Evolutionary conservation across 148 eudicot genomes (phyloP).

Genomic region (Suaeda aralocaspica): DNA sequence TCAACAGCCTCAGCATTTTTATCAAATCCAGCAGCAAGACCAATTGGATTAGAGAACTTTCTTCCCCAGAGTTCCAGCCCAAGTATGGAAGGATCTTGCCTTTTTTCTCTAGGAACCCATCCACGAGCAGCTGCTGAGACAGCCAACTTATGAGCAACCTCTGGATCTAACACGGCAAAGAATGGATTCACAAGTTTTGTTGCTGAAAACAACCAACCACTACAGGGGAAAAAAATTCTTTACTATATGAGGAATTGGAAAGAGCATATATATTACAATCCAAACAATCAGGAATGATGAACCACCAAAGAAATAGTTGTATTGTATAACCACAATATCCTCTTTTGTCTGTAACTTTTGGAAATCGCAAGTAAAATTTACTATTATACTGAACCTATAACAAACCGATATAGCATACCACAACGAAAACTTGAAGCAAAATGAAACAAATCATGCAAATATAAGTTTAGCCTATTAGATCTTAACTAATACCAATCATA

Average conservation of each 20-base stretch:
- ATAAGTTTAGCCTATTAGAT: not conserved
- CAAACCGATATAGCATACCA: not conserved
- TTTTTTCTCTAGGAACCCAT: conserved; percentile 95
- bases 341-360: not conserved
- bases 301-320: not conserved
- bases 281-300: not conserved
- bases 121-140: conserved; percentile 96
- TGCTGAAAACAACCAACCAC: conserved; percentile 96
- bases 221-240: conserved; percentile 33
- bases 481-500: too few species aligned
- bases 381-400: not conserved
- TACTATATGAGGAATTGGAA: conserved; percentile 6
- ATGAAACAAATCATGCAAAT: not conserved
- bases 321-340: not conserved
- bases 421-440: too few species aligned
- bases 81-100: conserved; percentile 78
- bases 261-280: not conserved
- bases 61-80: conserved; percentile 95
- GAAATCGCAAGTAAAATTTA: not conserved
- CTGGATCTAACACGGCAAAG: conserved; percentile 88
- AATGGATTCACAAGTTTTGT: conserved; percentile 97
- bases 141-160: conserved; percentile 79
- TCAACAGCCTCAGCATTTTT: conserved; percentile 99
- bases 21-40: conserved; percentile 99
- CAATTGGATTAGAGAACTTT: conserved; percentile 90